Percentiles rank a stretch among this genome's conserved stretches.
phyloP scores from a whole-genome alignment of 768 basidiomycete species.

The Boletellus ananiceps region DNA sequence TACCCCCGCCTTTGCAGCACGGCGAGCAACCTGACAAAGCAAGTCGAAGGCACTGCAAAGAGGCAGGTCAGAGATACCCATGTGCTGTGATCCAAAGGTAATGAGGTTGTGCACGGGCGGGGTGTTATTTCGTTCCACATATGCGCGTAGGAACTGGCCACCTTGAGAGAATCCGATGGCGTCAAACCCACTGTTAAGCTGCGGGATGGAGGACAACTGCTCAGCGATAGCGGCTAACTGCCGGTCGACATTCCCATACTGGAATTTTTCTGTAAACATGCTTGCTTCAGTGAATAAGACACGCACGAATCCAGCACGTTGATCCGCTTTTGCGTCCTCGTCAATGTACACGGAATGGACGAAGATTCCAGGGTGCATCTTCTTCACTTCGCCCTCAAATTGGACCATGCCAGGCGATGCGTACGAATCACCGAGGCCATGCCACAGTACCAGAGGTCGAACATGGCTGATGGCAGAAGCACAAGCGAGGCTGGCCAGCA shows the following conservation, averaged over 20 bases:
- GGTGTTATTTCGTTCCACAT: conserved; percentile 67
- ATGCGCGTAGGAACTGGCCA: conserved; percentile 85
- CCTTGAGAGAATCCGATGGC: conserved; percentile 89
- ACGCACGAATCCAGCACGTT: conserved; percentile 70
- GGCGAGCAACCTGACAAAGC: conserved; percentile 63
- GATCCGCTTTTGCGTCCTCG: conserved; percentile 56
- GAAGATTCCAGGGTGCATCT: conserved; percentile 70
- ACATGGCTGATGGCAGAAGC: conserved; percentile 15
- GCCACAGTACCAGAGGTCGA: conserved; percentile 71
- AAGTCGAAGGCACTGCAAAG: conserved; percentile 60
- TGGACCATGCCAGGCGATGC: conserved; percentile 68
- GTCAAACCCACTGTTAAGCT: conserved; percentile 71
- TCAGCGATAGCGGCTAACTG: conserved; percentile 62
- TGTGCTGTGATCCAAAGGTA: conserved; percentile 84
- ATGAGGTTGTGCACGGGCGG: conserved; percentile 78
- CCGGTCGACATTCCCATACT: conserved; percentile 78
- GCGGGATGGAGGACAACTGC: conserved; percentile 59
- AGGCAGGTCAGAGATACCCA: conserved; percentile 79
- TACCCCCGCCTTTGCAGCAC: conserved; percentile 56
- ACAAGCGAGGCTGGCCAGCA: conserved; percentile 8
- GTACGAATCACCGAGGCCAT: conserved; percentile 79
- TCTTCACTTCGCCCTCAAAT: conserved; percentile 54
- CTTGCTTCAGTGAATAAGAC: not conserved
- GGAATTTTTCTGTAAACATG: conserved; percentile 2
- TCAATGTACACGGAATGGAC: conserved; percentile 71